Percentiles rank a stretch among this genome's conserved stretches.
phyloP scores from a whole-genome alignment of 164 flowering plant species.

The Macadamia tetraphylla region DNA sequence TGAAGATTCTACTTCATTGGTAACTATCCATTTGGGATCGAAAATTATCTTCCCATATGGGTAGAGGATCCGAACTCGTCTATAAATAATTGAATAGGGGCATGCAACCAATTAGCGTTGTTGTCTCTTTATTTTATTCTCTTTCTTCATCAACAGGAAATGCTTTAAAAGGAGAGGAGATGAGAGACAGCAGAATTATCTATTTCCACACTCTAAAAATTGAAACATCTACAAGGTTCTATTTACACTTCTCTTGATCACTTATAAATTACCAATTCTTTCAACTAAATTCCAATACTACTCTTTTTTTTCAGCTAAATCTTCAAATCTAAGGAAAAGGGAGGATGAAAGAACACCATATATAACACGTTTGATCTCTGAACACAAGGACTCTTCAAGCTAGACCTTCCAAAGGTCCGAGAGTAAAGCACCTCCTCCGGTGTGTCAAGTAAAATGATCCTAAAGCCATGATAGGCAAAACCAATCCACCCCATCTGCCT shows the following conservation, averaged over 20 bases:
- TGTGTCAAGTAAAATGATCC: not conserved
- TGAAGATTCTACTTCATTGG: too few species aligned
- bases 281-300: not conserved
- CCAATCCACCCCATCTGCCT: not conserved
- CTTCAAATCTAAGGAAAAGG: not conserved
- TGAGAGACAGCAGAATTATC: too few species aligned
- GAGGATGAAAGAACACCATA: conserved; percentile 1
- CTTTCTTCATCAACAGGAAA: too few species aligned
- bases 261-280: conserved; percentile 4
- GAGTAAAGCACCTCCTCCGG: not conserved
- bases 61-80: too few species aligned
- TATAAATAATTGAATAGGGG: too few species aligned
- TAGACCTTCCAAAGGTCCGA: too few species aligned
- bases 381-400: conserved; percentile 9
- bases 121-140: too few species aligned
- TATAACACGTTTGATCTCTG: not conserved
- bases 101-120: too few species aligned
- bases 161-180: not conserved
- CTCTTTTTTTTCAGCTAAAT: conserved; percentile 11
- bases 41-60: too few species aligned
- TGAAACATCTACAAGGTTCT: not conserved
- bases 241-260: conserved; percentile 24
- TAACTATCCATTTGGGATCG: too few species aligned
- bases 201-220: not conserved
- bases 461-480: not conserved